Evolutionary conservation across 2,329 filamentous ascomycete species (phyloP).

Genomic region (Epichloe glyceriae): DNA sequence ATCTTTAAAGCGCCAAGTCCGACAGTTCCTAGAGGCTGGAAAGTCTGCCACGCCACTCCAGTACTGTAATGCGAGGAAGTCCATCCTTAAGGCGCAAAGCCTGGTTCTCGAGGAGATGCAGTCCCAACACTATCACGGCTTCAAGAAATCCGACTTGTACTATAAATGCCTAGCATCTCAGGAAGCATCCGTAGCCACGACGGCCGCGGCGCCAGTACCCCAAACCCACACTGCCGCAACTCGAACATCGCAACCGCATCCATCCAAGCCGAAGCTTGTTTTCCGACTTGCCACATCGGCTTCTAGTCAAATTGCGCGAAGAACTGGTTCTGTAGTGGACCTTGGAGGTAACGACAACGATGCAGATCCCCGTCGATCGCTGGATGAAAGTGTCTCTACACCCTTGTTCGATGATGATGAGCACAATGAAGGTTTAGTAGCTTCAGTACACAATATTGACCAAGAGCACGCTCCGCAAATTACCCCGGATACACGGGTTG

Average conservation of each 20-base stretch:
- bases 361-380: slow-evolving; percentile 46
- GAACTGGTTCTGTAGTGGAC: slow-evolving; percentile 36
- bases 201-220: not conserved
- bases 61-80: slow-evolving; percentile 69
- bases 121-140: slow-evolving; percentile 64
- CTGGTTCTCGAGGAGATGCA: slow-evolving; percentile 76
- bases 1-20: slow-evolving; percentile 55
- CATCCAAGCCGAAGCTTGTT: slow-evolving; percentile 29
- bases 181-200: slow-evolving; percentile 34
- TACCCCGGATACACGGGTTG: slow-evolving; percentile 62
- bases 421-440: slow-evolving; percentile 55
- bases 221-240: slow-evolving; percentile 11
- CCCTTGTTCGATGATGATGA: slow-evolving; percentile 75
- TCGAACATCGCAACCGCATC: slow-evolving; percentile 25
- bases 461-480: slow-evolving; percentile 44
- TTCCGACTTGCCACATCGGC: slow-evolving; percentile 27
- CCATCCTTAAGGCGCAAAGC: slow-evolving; percentile 72
- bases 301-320: slow-evolving; percentile 23
- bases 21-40: slow-evolving; percentile 66
- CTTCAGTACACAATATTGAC: slow-evolving; percentile 69
- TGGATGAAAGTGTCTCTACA: slow-evolving; percentile 45
- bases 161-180: slow-evolving; percentile 93
- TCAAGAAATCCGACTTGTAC: slow-evolving; percentile 87
- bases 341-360: slow-evolving; percentile 25
- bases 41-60: slow-evolving; percentile 64